Base-by-base conservation (phyloP, 768 basidiomycete genomes). In the Rubroboletus satanas region DNA sequence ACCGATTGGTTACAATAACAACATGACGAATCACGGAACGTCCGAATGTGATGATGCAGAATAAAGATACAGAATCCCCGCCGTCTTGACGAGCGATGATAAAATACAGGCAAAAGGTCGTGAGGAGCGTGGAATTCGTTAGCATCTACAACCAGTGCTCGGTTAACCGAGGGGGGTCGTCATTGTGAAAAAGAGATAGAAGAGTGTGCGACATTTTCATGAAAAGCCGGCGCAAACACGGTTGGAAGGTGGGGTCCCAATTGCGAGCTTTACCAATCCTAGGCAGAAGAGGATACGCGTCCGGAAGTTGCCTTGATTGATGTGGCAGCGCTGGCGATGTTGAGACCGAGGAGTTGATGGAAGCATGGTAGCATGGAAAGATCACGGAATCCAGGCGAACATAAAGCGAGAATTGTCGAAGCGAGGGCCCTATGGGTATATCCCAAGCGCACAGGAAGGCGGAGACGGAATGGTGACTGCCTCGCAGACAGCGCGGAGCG, bases 21-120 rank as follows among this genome's bases (percentile, higher is more conserved):
- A 59, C 58, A 54, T 61, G 63, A 52, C 44, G 32, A 52, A 51
- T 18, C 52, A 57, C 38, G 23, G 21, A 56, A 54, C 32, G 66
- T 69, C 62, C 68, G 55, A 58, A 50, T 57, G 64, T 45, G 64
- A 62, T 58, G 58, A 71, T 72, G 70, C 69, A 42, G 56, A 62
- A 72, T 70, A 72, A 71, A 60, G 67, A 71, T 72, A 72, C 71
- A 72, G 44, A 55, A 56, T 51, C 56, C 55, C 56, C 52, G 42
- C 56, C 67, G 62, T 64, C 59, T 32, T 38, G 32, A 58, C 36
- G 39, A 37, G 54, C 57, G 64, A 53, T 29, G 58, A 67, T 72
- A 69, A 53, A 62, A 71, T 67, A 69, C 66, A 69, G 35, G n/a
- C 42, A 45, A 32, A 42, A 54, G 48, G 49, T 63, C 71, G 54